Evolutionary conservation across 768 basidiomycete genomes (phyloP).

Genomic region (Hortiboletus flavorubellus): DNA sequence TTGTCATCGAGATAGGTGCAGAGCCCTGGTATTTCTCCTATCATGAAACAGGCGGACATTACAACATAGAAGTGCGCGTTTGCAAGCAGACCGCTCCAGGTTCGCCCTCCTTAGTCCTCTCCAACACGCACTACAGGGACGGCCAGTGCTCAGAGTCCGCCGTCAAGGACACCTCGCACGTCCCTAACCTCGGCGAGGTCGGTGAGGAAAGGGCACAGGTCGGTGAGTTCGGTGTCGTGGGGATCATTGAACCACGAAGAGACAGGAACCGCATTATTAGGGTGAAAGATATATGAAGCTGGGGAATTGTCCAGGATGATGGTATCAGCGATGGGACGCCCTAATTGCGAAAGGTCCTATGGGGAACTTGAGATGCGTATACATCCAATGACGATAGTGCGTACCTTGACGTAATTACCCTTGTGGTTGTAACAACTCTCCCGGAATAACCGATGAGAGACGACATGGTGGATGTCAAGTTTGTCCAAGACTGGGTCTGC

Average conservation of each 20-base stretch:
- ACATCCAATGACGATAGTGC: conserved; percentile 11
- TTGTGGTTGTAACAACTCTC: conserved; percentile 99
- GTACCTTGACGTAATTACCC: conserved; percentile 98
- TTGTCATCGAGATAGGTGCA: conserved; percentile 17
- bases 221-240: conserved; percentile 95
- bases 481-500: conserved; percentile 99
- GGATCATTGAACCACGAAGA: conserved; percentile 99
- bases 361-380: conserved; percentile 1
- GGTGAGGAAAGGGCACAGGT: conserved; percentile 89
- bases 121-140: conserved; percentile 19
- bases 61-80: conserved; percentile 27
- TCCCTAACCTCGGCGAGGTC: conserved; percentile 86
- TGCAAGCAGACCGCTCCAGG: conserved; percentile 11
- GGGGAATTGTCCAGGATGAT: conserved; percentile 99
- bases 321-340: conserved; percentile 87
- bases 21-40: conserved; percentile 29
- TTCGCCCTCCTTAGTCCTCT: conserved; percentile 10
- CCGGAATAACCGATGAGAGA: conserved; percentile 90
- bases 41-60: conserved; percentile 28
- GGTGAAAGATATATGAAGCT: conserved; percentile 98
- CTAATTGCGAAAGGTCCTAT: conserved; percentile 97
- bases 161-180: conserved; percentile 88
- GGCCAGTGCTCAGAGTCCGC: conserved; percentile 53
- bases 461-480: conserved; percentile 88
- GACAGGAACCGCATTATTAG: conserved; percentile 97